Base-by-base conservation (phyloP, 768 basidiomycete genomes). In the Kwoniella sp. region DNA sequence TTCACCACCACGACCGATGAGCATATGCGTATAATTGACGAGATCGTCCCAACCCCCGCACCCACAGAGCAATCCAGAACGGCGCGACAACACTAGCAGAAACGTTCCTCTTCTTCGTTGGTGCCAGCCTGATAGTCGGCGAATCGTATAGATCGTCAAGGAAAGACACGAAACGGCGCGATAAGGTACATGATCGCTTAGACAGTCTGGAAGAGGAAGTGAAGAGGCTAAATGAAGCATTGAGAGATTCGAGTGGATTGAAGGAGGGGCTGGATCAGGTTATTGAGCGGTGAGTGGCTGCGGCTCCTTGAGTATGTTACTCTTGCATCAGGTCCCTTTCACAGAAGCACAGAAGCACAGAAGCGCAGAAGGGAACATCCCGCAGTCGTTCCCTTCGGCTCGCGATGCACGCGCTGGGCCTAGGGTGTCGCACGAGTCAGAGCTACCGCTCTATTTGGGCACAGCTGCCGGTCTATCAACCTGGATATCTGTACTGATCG, bases 11-110 rank as follows among this genome's bases (percentile, higher is more conserved):
- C 5, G 7, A 33, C n/a, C n/a, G n/a, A n/a, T n/a, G n/a, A n/a
- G n/a, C n/a, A 33, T 13, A 33, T 33, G 33, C n/a, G n/a, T n/a
- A 33, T 33, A 13, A 33, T 33, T 33, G 33, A 33, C 33, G 33
- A 13, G 17, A 44, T 44, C 40, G 8, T 19, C 40, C 3, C 40
- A 9, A 3, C 40, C 40, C 12, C 12, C 24, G 24, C 26, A 12
- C 37, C 24, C 21, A 40, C 54, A 80, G 79, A 68, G 79, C 79
- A 2, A 69, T 80, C 1, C 76, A 78, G 55, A 80, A 80, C 48
- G 79, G 79, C 10, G 79, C 79, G 8, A 80, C 69, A 13, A 73
- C 74, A 15, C 48, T 80, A 12, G 79, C 79, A 2, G 79, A 80
- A 63, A 64, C 71, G 7, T 80, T 80, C 55, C 70, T 80, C 22